phyloP scores from a whole-genome alignment of 2,329 filamentous ascomycete genomes.

The Sclerotinia trifoliorum region DNA sequence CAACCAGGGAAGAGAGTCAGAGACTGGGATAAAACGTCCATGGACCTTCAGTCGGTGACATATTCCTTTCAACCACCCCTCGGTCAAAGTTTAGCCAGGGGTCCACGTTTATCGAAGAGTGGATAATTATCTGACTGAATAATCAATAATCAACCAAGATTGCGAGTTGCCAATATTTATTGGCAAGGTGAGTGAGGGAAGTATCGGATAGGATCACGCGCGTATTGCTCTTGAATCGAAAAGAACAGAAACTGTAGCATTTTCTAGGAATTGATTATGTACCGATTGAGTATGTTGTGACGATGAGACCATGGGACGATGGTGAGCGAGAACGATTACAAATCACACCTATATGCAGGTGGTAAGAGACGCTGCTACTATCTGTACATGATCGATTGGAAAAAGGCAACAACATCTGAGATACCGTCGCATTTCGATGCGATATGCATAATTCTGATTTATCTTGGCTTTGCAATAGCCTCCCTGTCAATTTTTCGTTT shows the following conservation, averaged over 20 bases:
- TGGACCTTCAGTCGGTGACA: neutral
- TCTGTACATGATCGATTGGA: conserved; percentile 11
- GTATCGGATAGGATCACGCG: neutral
- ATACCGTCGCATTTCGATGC: neutral
- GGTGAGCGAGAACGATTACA: neutral
- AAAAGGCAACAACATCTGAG: neutral
- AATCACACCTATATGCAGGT: conserved; percentile 11
- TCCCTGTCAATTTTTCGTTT: neutral
- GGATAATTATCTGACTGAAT: conserved; percentile 6
- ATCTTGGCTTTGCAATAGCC: conserved; percentile 1
- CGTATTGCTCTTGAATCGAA: too few species aligned
- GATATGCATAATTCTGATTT: conserved; percentile 10
- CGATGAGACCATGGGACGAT: conserved; percentile 2
- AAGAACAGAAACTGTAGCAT: neutral
- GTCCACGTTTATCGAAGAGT: conserved; percentile 19
- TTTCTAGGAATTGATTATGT: conserved; percentile 3
- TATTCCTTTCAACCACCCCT: neutral
- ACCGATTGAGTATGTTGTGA: conserved; percentile 5
- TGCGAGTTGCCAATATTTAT: neutral
- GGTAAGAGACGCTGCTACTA: neutral
- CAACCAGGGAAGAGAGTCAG: neutral
- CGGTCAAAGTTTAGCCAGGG: conserved; percentile 2
- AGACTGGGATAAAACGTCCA: neutral
- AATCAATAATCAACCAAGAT: neutral
- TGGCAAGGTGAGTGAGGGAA: neutral